Evolutionary conservation across 441 rosid species (phyloP), one percentile per base, ranked within the genome.

Genomic region (Corymbia citriodora): DNA sequence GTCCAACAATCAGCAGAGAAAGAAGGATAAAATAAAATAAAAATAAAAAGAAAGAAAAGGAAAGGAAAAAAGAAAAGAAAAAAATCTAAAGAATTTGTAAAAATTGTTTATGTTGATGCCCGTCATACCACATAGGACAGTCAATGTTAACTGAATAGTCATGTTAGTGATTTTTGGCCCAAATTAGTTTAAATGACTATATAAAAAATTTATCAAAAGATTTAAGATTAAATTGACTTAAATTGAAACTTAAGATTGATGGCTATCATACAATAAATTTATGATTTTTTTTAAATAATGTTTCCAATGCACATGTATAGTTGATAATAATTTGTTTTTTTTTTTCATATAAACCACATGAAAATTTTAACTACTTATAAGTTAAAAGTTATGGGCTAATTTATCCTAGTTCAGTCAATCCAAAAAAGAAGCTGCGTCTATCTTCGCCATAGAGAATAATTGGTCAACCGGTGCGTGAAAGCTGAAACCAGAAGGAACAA

Each of bases 61-160:
- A 65, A n/a, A 15, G 19, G 10, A 65, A 40, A 6, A 6, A 40
- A 40, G 5, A 40, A 40, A 40, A 40, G 45, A 40, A 4, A 68
- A 68, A 8, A 68, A 68, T 31, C 33, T n/a, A 4, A 8, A 68
- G 18, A 0, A 65, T n/a, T 72, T 72, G 0, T 9, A 21, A 21
- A 65, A 74, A 11, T 21, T 15, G 0, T 12, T 74, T 74, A 40
- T 0, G 1, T 40, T 7, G 1, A 1, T 0, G 0, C 3, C 0
- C 1, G 2, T 12, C 1, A 16, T 36, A 0, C 8, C 3, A 74
- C 3, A 18, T 36, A 36, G 6, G 14, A 19, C 3, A 1, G 8
- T 1, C 5, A 14, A 13, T 3, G 23, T 14, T 36, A 33, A 6
- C 4, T 18, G 4, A 3, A 36, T 21, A 1, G 7, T 14, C 25